These are phyloP conservation scores for Trichoderma koningii DNA, from an alignment of 2,329 filamentous ascomycete species.

Conservation along the genomic window DNA sequence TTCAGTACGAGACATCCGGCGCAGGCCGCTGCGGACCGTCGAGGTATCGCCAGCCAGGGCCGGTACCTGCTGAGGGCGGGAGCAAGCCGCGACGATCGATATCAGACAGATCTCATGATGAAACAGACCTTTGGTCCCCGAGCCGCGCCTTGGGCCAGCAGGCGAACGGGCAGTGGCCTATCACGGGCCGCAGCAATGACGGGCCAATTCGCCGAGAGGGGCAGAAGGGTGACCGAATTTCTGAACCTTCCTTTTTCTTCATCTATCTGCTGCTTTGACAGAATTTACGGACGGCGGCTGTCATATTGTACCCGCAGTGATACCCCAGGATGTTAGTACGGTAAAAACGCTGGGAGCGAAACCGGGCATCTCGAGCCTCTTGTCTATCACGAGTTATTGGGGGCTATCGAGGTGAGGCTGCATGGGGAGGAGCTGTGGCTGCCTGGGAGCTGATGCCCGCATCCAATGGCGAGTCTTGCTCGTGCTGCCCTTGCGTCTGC, in stretches of 20 bases:
- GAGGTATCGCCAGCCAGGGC: constrained; percentile 5
- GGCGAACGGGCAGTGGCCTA: constrained; percentile 12
- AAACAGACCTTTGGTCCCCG: constrained; percentile 24
- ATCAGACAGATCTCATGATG: constrained; percentile 28
- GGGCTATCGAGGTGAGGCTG: constrained; percentile 13
- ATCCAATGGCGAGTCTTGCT: neutral
- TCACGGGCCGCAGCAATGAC: constrained; percentile 10
- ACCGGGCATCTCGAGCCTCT: neutral
- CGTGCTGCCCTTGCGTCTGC: constrained; percentile 7
- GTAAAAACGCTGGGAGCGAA: neutral
- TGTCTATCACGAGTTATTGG: too few species aligned
- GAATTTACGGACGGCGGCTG: too few species aligned
- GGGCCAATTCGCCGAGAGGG: constrained; percentile 15
- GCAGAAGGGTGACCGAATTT: neutral
- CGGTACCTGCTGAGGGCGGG: neutral
- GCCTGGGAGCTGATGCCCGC: constrained; percentile 12
- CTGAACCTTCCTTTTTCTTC: neutral
- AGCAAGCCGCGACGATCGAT: constrained; percentile 22
- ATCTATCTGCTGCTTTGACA: too few species aligned
- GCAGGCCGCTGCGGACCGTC: neutral
- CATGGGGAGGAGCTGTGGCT: neutral
- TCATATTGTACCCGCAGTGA: neutral
- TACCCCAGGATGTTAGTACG: constrained; percentile 15
- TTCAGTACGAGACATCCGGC: neutral
- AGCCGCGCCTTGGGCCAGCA: constrained; percentile 10